A percentile compares a stretch with the other conserved stretches of the same genome.
Evolutionary conservation across 2,329 filamentous ascomycete genomes (phyloP).

Genomic region (Chaetomium sp.): DNA sequence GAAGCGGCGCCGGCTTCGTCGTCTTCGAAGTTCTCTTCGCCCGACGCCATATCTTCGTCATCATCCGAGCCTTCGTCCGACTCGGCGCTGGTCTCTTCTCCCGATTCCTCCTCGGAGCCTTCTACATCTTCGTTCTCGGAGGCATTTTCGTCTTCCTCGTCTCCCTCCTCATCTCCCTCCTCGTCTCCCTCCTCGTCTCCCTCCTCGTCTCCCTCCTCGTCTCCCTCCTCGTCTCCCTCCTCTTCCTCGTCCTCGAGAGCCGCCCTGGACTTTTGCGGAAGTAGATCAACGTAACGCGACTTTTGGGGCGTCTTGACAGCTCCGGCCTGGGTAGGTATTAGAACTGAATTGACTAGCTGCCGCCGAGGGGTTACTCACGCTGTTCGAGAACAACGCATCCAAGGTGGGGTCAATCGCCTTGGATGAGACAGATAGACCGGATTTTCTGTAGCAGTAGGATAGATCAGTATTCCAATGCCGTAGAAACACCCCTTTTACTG

Average conservation of each 20-base stretch:
- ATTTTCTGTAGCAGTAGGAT: constrained; percentile 40
- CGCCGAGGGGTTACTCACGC: constrained; percentile 56
- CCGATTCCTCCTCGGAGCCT: constrained; percentile 39
- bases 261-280: constrained; percentile 38
- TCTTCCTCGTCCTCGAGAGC: constrained; percentile 29
- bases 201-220: constrained; percentile 33
- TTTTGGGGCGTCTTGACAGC: constrained; percentile 52
- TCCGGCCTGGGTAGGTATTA: constrained; percentile 49
- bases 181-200: constrained; percentile 32
- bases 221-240: constrained; percentile 32
- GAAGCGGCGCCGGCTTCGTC: constrained; percentile 42
- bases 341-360: constrained; percentile 12
- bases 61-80: constrained; percentile 39
- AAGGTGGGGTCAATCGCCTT: constrained; percentile 69
- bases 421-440: constrained; percentile 47
- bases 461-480: not conserved
- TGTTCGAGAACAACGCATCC: constrained; percentile 70
- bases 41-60: constrained; percentile 15
- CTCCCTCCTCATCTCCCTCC: constrained; percentile 30
- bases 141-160: constrained; percentile 34
- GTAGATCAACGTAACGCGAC: constrained; percentile 48
- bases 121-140: constrained; percentile 37
- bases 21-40: constrained; percentile 45
- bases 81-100: constrained; percentile 38
- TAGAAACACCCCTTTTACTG: not conserved